phyloP scores from a whole-genome alignment of 2,329 filamentous ascomycete genomes.

The Fusarium palustre region DNA sequence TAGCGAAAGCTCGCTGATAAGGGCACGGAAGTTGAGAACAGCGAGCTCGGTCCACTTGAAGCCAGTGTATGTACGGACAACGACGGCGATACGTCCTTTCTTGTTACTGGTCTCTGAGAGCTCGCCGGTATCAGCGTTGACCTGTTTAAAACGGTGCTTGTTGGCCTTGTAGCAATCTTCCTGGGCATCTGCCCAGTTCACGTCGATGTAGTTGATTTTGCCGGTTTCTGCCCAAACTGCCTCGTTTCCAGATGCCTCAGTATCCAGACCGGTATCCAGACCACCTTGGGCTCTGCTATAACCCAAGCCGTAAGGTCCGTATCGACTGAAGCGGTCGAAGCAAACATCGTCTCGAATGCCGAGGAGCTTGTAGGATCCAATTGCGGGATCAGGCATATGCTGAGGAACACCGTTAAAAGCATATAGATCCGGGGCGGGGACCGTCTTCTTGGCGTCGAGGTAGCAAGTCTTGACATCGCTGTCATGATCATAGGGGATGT shows the following conservation, averaged over 20 bases:
- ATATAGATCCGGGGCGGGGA: constrained; percentile 71
- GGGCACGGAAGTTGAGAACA: constrained; percentile 82
- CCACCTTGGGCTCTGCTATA: constrained; percentile 81
- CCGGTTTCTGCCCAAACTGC: constrained; percentile 66
- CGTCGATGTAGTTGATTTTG: constrained; percentile 66
- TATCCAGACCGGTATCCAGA: constrained; percentile 75
- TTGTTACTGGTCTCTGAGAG: constrained; percentile 51
- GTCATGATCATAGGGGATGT: constrained; percentile 76
- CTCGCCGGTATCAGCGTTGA: constrained; percentile 55
- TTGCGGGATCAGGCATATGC: constrained; percentile 80
- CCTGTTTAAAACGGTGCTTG: constrained; percentile 66
- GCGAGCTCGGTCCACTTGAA: constrained; percentile 83
- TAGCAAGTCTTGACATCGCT: constrained; percentile 70
- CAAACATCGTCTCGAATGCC: constrained; percentile 83
- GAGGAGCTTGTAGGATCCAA: constrained; percentile 81
- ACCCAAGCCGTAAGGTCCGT: constrained; percentile 88
- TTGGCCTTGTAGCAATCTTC: constrained; percentile 69
- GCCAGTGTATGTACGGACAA: constrained; percentile 83
- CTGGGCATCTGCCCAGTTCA: constrained; percentile 69
- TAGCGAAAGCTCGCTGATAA: constrained; percentile 82
- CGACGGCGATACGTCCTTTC: constrained; percentile 74
- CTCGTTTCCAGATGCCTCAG: constrained; percentile 75
- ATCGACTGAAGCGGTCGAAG: constrained; percentile 86
- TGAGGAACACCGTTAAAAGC: constrained; percentile 77
- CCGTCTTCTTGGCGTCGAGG: constrained; percentile 68